phyloP scores from a whole-genome alignment of 371 early-diverging fungal species.

The Lichtheimia ornata region DNA sequence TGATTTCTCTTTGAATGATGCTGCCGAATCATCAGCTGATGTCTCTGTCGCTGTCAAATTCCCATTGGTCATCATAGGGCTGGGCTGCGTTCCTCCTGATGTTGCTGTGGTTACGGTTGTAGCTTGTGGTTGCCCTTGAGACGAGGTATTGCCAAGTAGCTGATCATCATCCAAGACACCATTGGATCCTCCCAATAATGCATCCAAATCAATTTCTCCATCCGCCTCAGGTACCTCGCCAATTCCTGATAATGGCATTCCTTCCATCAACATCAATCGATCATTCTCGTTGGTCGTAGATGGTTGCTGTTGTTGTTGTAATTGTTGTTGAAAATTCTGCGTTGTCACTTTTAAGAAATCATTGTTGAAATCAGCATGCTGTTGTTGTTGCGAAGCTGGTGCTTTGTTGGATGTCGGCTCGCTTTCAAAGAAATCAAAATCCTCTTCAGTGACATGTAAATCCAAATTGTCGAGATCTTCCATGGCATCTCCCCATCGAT shows the following conservation, averaged over 20 bases:
- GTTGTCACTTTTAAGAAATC: not conserved
- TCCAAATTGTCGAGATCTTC: conserved; percentile 44
- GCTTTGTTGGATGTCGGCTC: conserved; percentile 6
- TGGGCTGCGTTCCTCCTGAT: not conserved
- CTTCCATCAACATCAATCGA: conserved; percentile 3
- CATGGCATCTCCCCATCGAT: conserved; percentile 40
- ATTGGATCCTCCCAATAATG: not conserved
- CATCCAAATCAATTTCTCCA: conserved; percentile 7
- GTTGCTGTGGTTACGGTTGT: not conserved
- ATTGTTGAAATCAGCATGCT: not conserved
- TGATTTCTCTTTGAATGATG: not conserved
- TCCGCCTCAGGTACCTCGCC: not conserved
- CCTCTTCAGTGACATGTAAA: conserved; percentile 51
- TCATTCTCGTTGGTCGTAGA: not conserved
- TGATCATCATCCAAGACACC: not conserved
- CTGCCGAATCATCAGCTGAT: not conserved
- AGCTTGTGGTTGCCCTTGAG: not conserved
- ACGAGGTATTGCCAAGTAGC: not conserved
- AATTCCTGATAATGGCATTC: not conserved
- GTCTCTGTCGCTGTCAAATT: no score
- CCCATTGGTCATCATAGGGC: not conserved
- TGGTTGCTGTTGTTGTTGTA: not conserved
- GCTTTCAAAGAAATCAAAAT: conserved; percentile 46
- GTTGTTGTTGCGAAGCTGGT: not conserved
- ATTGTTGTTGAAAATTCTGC: not conserved